Evolutionary conservation across 2,329 filamentous ascomycete species (phyloP).

Genomic region (Fusarium sp.): DNA sequence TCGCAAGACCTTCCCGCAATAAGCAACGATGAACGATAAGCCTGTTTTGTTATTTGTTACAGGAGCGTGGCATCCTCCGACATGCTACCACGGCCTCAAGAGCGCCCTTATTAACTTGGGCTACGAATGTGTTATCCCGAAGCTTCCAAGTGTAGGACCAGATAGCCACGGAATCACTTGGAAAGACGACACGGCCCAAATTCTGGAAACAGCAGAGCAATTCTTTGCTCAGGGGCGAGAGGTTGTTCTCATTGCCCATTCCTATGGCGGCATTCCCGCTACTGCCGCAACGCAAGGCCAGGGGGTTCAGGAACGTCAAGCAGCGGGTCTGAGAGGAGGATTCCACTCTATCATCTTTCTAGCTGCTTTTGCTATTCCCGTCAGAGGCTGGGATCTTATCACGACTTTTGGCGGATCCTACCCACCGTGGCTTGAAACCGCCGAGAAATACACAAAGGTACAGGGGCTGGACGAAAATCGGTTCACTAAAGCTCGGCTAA

Average conservation of each 20-base stretch:
- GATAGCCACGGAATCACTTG: conserved; percentile 17
- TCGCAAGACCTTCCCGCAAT: background rate
- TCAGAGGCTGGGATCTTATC: conserved; percentile 28
- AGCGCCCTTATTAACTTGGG: background rate
- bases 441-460: conserved; percentile 15
- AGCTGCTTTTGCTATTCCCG: conserved; percentile 22
- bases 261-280: conserved; percentile 25
- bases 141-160: conserved; percentile 1
- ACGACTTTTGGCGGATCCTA: conserved; percentile 16
- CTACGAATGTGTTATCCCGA: conserved; percentile 13
- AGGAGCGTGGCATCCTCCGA: conserved; percentile 27
- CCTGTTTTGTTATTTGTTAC: conserved; percentile 23
- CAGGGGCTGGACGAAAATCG: too few relatives aligned
- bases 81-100: conserved; percentile 19
- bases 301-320: conserved; percentile 1
- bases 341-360: conserved; percentile 19
- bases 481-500: background rate
- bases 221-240: conserved; percentile 2
- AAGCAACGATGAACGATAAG: background rate
- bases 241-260: conserved; percentile 23
- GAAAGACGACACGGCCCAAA: conserved; percentile 18
- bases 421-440: conserved; percentile 10
- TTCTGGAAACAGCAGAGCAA: conserved; percentile 1
- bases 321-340: conserved; percentile 6
- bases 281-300: conserved; percentile 11